phyloP scores from a whole-genome alignment of 2,329 filamentous ascomycete species.

The Fusarium domesticum region DNA sequence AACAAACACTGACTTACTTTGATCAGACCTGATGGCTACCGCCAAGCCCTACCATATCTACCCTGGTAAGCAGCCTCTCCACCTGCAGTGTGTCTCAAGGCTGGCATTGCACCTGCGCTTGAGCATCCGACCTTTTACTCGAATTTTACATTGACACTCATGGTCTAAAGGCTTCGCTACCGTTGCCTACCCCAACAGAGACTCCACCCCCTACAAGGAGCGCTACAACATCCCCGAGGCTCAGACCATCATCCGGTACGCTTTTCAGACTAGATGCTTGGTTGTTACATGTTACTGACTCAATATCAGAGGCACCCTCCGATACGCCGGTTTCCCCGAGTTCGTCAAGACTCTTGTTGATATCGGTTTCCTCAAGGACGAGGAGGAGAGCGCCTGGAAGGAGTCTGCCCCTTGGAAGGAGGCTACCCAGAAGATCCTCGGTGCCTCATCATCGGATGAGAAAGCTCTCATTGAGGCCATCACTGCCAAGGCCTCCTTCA shows the following conservation, averaged over 20 bases:
- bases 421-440: constrained; percentile 73
- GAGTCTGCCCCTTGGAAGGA: constrained; percentile 75
- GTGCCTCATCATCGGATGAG: constrained; percentile 62
- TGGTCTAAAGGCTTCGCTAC: constrained; percentile 62
- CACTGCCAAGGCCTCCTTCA: constrained; percentile 57
- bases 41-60: constrained; percentile 92
- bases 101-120: too few relatives aligned
- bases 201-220: constrained; percentile 83
- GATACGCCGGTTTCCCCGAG: constrained; percentile 87
- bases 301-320: constrained; percentile 57
- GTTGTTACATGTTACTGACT: too few relatives aligned
- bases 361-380: constrained; percentile 81
- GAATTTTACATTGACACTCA: too few relatives aligned
- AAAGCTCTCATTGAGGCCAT: constrained; percentile 72
- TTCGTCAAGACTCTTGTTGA: constrained; percentile 86
- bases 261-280: too few relatives aligned
- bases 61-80: constrained; percentile 43
- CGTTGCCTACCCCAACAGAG: constrained; percentile 90
- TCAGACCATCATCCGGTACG: constrained; percentile 71
- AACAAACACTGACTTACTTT: background rate
- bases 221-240: constrained; percentile 91
- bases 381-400: constrained; percentile 46
- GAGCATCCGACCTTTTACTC: too few relatives aligned
- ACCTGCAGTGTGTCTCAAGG: too few relatives aligned
- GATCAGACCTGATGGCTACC: constrained; percentile 71